Conservation (phyloP, 352 stramenopile species). For the Phytophthora ohioensis region DNA sequence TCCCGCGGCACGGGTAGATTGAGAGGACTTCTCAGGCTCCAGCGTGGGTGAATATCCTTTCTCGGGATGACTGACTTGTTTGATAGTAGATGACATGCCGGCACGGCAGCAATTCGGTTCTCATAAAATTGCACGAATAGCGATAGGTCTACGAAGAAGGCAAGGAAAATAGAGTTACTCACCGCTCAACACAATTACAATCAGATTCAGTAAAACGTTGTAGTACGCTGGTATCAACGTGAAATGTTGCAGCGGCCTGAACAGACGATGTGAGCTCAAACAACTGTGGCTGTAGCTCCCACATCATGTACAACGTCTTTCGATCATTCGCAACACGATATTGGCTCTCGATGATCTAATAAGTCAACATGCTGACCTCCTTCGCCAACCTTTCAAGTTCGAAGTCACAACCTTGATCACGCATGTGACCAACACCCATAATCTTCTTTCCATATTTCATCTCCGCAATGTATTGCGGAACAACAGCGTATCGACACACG, state of each 20-base stretch:
- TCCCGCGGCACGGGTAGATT: constrained; percentile 1
- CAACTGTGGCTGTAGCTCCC: neutral
- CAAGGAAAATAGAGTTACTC: too few relatives aligned
- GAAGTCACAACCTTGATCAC: too few relatives aligned
- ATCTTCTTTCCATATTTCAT: too few relatives aligned
- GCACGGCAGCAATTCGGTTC: constrained; percentile 5
- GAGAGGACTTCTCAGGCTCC: neutral
- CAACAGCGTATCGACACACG: too few relatives aligned
- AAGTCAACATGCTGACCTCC: too few relatives aligned
- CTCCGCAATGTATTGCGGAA: too few relatives aligned
- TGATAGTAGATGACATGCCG: constrained; percentile 6
- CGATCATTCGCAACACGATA: constrained; percentile 7
- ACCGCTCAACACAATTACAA: too few relatives aligned
- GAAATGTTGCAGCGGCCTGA: neutral
- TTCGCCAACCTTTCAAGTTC: too few relatives aligned
- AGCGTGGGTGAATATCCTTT: constrained; percentile 5
- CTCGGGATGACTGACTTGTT: constrained; percentile 6
- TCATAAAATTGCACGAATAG: constrained; percentile 14
- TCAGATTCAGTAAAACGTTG: neutral
- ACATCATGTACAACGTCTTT: constrained; percentile 1
- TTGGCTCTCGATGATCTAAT: neutral
- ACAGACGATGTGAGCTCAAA: neutral
- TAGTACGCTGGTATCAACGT: constrained; percentile 15
- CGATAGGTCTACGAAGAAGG: neutral
- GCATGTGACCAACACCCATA: too few relatives aligned